A percentile compares a stretch with the other conserved stretches of the same genome.
These are phyloP conservation scores for Arabidopsis suecica DNA, from an alignment of 345 rosid species.

Conservation along the genomic window DNA sequence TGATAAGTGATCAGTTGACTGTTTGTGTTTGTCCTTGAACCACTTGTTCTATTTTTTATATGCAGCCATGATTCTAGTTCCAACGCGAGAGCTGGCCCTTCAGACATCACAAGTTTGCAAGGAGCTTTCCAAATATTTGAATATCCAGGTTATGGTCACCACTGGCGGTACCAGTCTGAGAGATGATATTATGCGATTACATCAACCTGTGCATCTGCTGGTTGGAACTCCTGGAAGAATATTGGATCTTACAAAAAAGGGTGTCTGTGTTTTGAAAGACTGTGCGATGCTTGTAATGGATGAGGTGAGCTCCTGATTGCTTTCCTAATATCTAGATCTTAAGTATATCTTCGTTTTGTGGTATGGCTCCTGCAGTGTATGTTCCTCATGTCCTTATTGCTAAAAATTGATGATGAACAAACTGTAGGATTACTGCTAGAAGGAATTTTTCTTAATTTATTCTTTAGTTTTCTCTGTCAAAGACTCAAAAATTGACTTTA, in stretches of 20 bases:
- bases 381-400: neutral
- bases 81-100: slow-evolving; percentile 96
- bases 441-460: neutral
- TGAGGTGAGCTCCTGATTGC: slow-evolving; percentile 63
- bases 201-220: slow-evolving; percentile 96
- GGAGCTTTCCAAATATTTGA: slow-evolving; percentile 95
- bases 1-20: neutral
- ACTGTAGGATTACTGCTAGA: neutral
- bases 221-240: slow-evolving; percentile 99
- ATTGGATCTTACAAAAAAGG: slow-evolving; percentile 93
- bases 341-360: slow-evolving; percentile 16
- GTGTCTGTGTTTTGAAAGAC: slow-evolving; percentile 93
- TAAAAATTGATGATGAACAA: neutral
- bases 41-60: slow-evolving; percentile 3
- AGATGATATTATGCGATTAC: slow-evolving; percentile 99
- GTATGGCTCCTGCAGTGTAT: slow-evolving; percentile 17
- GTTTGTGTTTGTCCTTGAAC: slow-evolving; percentile 4
- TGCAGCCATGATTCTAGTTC: slow-evolving; percentile 94
- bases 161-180: slow-evolving; percentile 99
- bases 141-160: slow-evolving; percentile 97
- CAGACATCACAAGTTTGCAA: slow-evolving; percentile 99
- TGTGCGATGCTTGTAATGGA: slow-evolving; percentile 98
- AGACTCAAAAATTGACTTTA: neutral
- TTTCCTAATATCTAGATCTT: slow-evolving; percentile 5
- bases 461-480: neutral